Evolutionary conservation across 257 asterid species (phyloP), one percentile per base, ranked within the genome.

Genomic region (Solanum arcanum): DNA sequence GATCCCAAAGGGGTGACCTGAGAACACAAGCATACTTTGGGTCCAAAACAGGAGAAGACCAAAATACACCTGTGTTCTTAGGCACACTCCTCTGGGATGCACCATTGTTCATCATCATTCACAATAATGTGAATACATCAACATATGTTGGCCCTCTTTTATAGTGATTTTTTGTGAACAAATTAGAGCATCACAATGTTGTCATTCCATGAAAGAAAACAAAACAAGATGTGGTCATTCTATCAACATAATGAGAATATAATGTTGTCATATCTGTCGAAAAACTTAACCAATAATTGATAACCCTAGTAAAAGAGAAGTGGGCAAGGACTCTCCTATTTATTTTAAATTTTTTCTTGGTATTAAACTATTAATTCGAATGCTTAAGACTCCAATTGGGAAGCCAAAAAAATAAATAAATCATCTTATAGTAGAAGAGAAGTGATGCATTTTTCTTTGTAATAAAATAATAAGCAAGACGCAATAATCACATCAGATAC

Each of bases 1-100:
- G 31, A 89, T 46, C 76, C 88, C 81, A 52, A 86, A 88, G 93
- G 95, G 94, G 94, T 92, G 96, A 91, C 94, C 92, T 90, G 92
- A 91, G 94, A 93, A 93, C 96, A 92, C 96, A 90, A 72, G 83
- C 84, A 86, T 29, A 85, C 41, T 27, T 78, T 14, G 52, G 16
- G 10, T 80, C 21, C 12, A 49, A 10, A 18, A 16, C 4, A 20
- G 16, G 12, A 31, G 59, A 23, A 10, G 10, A 7, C 37, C 16
- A 16, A 73, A 87, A 88, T 84, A 60, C 90, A 87, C 91, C 3
- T n/a, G 92, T 93, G 93, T 88, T 92, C 93, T 86, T 88, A 90
- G 88, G n/a, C 75, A 44, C 93, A 91, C 93, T 89, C 93, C 90
- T 90, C 16, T n/a, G 52, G 90, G 85, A 80, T 60, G 72, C 29